Evolutionary conservation across 2,329 filamentous ascomycete species (phyloP).

Genomic region (Bipolaris victoriae): DNA sequence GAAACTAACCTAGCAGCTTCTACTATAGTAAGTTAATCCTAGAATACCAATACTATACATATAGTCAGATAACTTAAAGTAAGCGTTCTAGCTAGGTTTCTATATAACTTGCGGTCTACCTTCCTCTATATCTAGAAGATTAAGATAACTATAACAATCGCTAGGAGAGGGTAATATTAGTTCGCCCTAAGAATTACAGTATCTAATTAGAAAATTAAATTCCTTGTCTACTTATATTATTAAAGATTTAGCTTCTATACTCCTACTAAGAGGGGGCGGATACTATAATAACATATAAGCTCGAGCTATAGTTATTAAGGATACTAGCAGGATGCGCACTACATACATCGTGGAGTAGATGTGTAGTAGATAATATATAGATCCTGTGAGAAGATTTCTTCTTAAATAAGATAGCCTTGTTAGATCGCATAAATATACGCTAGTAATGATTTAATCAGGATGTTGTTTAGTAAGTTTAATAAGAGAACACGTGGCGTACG

Average conservation of each 20-base stretch:
- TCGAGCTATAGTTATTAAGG: background rate
- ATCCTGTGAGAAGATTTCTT: background rate
- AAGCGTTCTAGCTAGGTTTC: constrained; percentile 48
- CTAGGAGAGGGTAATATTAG: constrained; percentile 28
- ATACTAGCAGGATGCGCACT: background rate
- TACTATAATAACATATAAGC: constrained; percentile 50
- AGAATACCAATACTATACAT: constrained; percentile 19
- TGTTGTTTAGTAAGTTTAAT: background rate
- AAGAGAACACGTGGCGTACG: background rate
- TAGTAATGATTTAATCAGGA: no score
- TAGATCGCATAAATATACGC: no score
- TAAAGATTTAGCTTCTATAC: constrained; percentile 48
- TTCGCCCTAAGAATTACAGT: constrained; percentile 43
- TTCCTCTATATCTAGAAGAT: constrained; percentile 49
- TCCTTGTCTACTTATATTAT: constrained; percentile 15
- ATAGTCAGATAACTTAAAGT: constrained; percentile 36
- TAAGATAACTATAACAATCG: constrained; percentile 51
- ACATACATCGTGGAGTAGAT: background rate
- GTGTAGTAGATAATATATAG: background rate
- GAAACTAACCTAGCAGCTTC: constrained; percentile 54
- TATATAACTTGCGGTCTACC: constrained; percentile 49
- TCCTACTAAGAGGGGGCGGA: constrained; percentile 50
- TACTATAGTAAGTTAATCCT: constrained; percentile 45
- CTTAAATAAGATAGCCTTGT: no score
- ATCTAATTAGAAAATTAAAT: constrained; percentile 52